Base-by-base conservation (phyloP, 805 yeast genomes). In the Candida taoyuanica region DNA sequence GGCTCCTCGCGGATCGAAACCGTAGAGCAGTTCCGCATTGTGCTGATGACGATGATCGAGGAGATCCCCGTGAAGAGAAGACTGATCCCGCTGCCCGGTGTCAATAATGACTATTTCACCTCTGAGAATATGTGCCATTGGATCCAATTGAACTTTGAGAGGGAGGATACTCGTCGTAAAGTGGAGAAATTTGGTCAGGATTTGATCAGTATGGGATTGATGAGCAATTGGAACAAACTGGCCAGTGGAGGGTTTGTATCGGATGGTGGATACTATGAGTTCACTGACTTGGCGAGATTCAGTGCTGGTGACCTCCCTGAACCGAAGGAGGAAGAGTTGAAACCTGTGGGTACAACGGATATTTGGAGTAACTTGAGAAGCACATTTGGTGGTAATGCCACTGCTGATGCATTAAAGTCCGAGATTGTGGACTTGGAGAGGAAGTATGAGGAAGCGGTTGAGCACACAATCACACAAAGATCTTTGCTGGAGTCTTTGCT, bases 111-210 rank as follows among this genome's bases (percentile, higher is more conserved):
- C n/a, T 51, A 56, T 40, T 63, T 63, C 37, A 33, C 50, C 5
- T 59, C 65, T 17, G 49, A 46, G 14, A 39, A 39, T 17, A 44
- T 64, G 18, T 23, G 52, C 6, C 36, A 44, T 5, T 57, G 56
- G 43, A 41, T 63, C 9, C 57, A 40, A 31, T 30, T 33, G 11
- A 28, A 37, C 21, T 47, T 49, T 19, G 32, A 44, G 3, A 47
- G 47, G 17, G 44, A 61, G 24, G 64, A 60, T 33, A 46, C 67
- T 0, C 43, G 53, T 4, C 50, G 41, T 13, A 59, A 60, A 25
- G 27, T 58, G n/a, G 63, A 63, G 36, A 50, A 56, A 24, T 42
- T 63, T 19, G 67, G 67, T 1, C 66, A 63, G 37, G 45, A 44
- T 17, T 29, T 62, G 32, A 29, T 62, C 3, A 40, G 39, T 7